Evolutionary conservation across 768 basidiomycete species (phyloP), one percentile per base, ranked within the genome.

Genomic region (Boletus subparvulus): DNA sequence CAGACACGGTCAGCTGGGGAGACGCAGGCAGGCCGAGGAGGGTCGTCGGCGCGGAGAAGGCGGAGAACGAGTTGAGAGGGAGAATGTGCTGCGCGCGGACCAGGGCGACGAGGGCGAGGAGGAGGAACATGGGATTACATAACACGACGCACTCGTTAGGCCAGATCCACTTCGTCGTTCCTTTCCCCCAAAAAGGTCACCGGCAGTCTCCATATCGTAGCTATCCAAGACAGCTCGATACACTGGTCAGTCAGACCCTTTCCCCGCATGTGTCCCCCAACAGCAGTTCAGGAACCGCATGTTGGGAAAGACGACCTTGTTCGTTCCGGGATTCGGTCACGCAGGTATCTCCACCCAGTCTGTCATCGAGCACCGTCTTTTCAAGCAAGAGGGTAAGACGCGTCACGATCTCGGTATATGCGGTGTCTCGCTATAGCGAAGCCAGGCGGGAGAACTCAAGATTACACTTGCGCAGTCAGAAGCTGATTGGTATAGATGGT

Each of bases 341-440:
- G 97, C 97, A 0, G 95, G 96, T 55, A 98, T 99, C 58, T 95
- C 95, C 0, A 98, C 97, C 0, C 97, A 99, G 73, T 92, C 92
- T 44, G 96, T 99, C 16, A 96, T 98, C 1, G 97, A 98, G 72
- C 94, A 93, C 71, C 82, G 94, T 17, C 67, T 98, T 33, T 89
- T 83, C 77, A 99, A 96, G 75, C 72, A 82, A 1, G 80, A 87
- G 35, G 91, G 92, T 2, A 78, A 86, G 73, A 91, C 90, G 3
- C 77, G 96, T 51, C 94, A 98, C 71, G 93, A 98, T 70, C 82
- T 98, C n/a, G 97, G 97, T 1, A 84, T 96, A 44, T 19, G n/a
- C 30, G 16, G 42, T 43, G 39, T 24, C 30, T 32, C 9, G 16
- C 30, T 60, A 0, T 65, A 96, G 94, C 89, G 94, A 49, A 97